phyloP scores from a whole-genome alignment of 352 stramenopile species.

The Aphanomyces stellatus region DNA sequence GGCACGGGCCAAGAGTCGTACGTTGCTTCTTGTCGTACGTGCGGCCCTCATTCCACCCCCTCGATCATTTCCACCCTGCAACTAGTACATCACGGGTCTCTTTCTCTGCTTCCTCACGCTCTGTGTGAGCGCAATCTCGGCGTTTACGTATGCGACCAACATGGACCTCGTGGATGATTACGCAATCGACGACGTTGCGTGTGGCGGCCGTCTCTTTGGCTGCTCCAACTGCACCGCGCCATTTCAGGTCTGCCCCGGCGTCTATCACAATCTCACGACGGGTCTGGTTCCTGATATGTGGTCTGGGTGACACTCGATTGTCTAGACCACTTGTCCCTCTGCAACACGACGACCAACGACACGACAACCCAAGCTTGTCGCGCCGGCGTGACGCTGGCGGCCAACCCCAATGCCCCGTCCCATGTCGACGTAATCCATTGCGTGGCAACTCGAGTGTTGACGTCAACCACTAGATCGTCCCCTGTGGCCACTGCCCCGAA shows the following conservation, averaged over 20 bases:
- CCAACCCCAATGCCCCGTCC: too few relatives aligned
- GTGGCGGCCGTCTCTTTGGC: conserved; percentile 46
- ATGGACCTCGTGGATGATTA: conserved; percentile 39
- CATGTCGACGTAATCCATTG: background rate
- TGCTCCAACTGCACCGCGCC: conserved; percentile 67
- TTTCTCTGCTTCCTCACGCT: conserved; percentile 46
- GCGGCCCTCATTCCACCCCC: background rate
- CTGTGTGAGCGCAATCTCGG: conserved; percentile 45
- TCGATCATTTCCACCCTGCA: background rate
- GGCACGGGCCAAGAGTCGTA: conserved; percentile 58
- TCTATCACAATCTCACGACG: too few relatives aligned
- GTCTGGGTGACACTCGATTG: too few relatives aligned
- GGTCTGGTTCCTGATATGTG: too few relatives aligned
- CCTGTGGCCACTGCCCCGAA: conserved; percentile 66
- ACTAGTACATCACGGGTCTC: conserved; percentile 71
- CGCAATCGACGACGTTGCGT: conserved; percentile 36
- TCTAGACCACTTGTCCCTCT: too few relatives aligned
- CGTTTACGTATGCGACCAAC: conserved; percentile 58
- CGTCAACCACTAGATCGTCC: conserved; percentile 19
- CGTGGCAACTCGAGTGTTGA: background rate
- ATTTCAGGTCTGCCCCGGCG: conserved; percentile 3
- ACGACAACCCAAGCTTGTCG: too few relatives aligned
- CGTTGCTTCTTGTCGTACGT: conserved; percentile 68
- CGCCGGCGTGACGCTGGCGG: too few relatives aligned
- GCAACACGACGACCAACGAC: too few relatives aligned